A percentile compares a stretch with the other conserved stretches of the same genome.
Evolutionary conservation across 768 basidiomycete species (phyloP).

Genomic region (Neoboletus magnificus): DNA sequence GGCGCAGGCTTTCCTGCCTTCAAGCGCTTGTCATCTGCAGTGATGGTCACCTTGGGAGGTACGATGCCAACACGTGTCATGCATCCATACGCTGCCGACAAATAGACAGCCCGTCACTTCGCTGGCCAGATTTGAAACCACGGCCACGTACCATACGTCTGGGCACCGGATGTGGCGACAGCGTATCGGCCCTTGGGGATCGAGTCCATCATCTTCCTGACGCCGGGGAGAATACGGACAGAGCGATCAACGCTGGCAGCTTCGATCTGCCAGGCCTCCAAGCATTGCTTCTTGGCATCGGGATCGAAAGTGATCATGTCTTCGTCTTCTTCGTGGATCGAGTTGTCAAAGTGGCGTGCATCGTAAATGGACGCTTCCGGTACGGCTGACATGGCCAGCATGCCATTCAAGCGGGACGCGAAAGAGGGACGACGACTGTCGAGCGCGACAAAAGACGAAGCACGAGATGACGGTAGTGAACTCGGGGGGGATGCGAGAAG

Average conservation of each 20-base stretch:
- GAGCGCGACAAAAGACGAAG: constrained; percentile 37
- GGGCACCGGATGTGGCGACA: constrained; percentile 72
- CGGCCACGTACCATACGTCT: constrained; percentile 53
- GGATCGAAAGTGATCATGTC: constrained; percentile 30
- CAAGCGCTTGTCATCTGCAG: constrained; percentile 71
- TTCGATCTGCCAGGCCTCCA: constrained; percentile 55
- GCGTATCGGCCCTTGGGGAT: constrained; percentile 66
- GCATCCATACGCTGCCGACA: constrained; percentile 52
- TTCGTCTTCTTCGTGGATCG: constrained; percentile 35
- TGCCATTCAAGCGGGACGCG: constrained; percentile 38
- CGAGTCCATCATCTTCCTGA: constrained; percentile 59
- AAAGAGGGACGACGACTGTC: constrained; percentile 47
- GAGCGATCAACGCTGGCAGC: constrained; percentile 54
- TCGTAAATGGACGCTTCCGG: constrained; percentile 27
- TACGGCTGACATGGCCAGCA: constrained; percentile 37
- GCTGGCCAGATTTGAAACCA: not conserved
- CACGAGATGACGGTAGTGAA: constrained; percentile 43
- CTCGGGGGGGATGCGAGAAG: constrained; percentile 32
- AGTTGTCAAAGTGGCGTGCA: constrained; percentile 25
- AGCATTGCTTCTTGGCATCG: constrained; percentile 28
- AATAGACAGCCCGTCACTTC: not conserved
- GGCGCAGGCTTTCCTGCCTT: constrained; percentile 63
- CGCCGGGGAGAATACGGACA: constrained; percentile 72
- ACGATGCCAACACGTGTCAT: constrained; percentile 68
- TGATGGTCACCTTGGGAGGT: constrained; percentile 67